These are phyloP conservation scores for Spiraea crenata DNA, from an alignment of 331 rosid genomes.

Conservation along the genomic window DNA sequence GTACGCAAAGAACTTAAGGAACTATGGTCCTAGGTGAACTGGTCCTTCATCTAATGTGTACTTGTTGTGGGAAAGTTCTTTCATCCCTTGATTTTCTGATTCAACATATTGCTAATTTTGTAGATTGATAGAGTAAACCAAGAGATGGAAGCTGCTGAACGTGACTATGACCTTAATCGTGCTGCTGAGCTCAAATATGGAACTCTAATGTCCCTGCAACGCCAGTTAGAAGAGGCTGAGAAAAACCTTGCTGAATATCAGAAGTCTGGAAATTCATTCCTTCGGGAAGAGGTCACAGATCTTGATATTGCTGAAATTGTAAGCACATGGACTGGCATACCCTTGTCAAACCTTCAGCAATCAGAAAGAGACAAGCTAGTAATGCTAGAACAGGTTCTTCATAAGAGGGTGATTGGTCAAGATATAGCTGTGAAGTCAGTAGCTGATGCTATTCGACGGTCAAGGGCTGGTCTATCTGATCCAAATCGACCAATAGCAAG, in stretches of 20 bases:
- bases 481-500: slow-evolving; percentile 96
- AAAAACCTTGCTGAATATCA: slow-evolving; percentile 67
- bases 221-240: slow-evolving; percentile 79
- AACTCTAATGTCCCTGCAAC: slow-evolving; percentile 70
- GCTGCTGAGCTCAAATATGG: slow-evolving; percentile 99
- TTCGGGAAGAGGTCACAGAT: slow-evolving; percentile 87
- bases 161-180: slow-evolving; percentile 83
- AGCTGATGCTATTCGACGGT: slow-evolving; percentile 95
- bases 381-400: slow-evolving; percentile 61
- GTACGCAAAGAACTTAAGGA: slow-evolving; percentile 28
- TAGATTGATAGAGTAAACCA: slow-evolving; percentile 96
- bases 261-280: slow-evolving; percentile 64
- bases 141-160: slow-evolving; percentile 97
- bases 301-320: slow-evolving; percentile 83
- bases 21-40: too few species aligned
- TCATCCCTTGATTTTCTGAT: neutral
- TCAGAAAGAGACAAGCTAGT: slow-evolving; percentile 77
- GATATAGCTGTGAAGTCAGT: slow-evolving; percentile 77
- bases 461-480: slow-evolving; percentile 90
- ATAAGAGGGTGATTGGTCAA: slow-evolving; percentile 73
- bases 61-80: neutral
- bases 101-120: neutral
- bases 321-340: slow-evolving; percentile 97
- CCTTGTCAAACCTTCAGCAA: slow-evolving; percentile 76
- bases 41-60: slow-evolving; percentile 12